Conservation (phyloP, 257 asterid species). For the Pogostemon cablin region DNA sequence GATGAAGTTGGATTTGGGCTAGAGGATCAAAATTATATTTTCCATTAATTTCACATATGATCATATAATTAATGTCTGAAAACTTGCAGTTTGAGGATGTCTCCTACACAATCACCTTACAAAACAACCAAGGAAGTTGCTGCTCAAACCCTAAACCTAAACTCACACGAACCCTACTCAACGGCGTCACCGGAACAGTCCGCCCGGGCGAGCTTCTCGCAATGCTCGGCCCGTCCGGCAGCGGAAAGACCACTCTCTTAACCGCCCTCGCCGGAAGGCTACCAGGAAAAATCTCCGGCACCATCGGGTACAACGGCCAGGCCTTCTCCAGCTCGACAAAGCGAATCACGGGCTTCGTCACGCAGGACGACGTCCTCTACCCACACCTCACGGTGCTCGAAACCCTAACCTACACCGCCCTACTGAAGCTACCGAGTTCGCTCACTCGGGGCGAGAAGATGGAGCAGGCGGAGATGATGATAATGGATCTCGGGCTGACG, state of each 20-base stretch:
- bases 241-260: slow-evolving; percentile 85
- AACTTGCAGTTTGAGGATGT: slow-evolving; percentile 80
- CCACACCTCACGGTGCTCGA: slow-evolving; percentile 84
- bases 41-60: too few species aligned
- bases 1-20: too few species aligned
- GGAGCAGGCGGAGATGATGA: slow-evolving; percentile 62
- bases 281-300: slow-evolving; percentile 66
- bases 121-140: slow-evolving; percentile 31
- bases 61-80: neutral
- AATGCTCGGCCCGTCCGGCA: slow-evolving; percentile 95
- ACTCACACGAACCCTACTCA: slow-evolving; percentile 46
- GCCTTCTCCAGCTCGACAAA: slow-evolving; percentile 53
- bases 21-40: too few species aligned
- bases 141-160: slow-evolving; percentile 48
- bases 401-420: slow-evolving; percentile 70
- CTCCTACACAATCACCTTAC: slow-evolving; percentile 48
- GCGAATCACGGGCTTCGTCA: slow-evolving; percentile 69
- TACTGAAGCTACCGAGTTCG: slow-evolving; percentile 60
- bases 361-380: slow-evolving; percentile 81
- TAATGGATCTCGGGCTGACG: slow-evolving; percentile 65
- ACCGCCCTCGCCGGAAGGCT: slow-evolving; percentile 74
- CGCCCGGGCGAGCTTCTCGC: slow-evolving; percentile 80
- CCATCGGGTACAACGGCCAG: slow-evolving; percentile 61
- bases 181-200: slow-evolving; percentile 62
- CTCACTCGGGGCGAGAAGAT: slow-evolving; percentile 50